Evolutionary conservation across 495 filamentous ascomycete genomes (phyloP).

Genomic region (Tuber melanosporum): DNA sequence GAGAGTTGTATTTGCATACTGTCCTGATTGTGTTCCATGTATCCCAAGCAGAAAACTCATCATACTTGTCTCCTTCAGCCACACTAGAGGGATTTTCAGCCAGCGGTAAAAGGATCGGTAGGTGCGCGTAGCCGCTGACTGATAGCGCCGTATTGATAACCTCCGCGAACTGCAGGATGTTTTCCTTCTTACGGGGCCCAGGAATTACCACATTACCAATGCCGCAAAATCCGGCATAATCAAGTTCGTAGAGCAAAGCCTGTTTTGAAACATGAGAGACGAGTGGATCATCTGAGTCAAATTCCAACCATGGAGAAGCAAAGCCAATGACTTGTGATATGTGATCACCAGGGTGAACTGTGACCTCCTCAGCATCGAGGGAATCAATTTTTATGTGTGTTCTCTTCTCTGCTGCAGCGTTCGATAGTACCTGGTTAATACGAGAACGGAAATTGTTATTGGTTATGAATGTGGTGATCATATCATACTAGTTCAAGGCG

Average conservation of each 20-base stretch:
- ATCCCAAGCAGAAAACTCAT: constrained; percentile 62
- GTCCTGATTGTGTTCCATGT: constrained; percentile 84
- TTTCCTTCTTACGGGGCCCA: constrained; percentile 53
- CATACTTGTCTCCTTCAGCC: constrained; percentile 24
- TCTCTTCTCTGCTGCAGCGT: constrained; percentile 54
- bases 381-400: constrained; percentile 47
- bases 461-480: constrained; percentile 84
- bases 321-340: constrained; percentile 38
- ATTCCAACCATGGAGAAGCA: constrained; percentile 40
- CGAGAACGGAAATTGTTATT: constrained; percentile 73
- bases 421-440: constrained; percentile 46
- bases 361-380: constrained; percentile 36
- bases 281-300: constrained; percentile 37
- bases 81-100: constrained; percentile 50
- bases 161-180: constrained; percentile 65
- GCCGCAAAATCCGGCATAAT: constrained; percentile 92
- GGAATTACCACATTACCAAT: constrained; percentile 73
- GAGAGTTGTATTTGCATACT: constrained; percentile 73
- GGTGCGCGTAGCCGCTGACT: constrained; percentile 65
- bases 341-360: constrained; percentile 40
- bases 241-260: constrained; percentile 79
- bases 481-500: constrained; percentile 64
- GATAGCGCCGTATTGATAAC: constrained; percentile 73
- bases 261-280: constrained; percentile 41
- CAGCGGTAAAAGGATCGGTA: constrained; percentile 78